Evolutionary conservation across 2,329 filamentous ascomycete genomes (phyloP), one percentile per base, ranked within the genome.

Genomic region (Microcyclospora tardicrescens): DNA sequence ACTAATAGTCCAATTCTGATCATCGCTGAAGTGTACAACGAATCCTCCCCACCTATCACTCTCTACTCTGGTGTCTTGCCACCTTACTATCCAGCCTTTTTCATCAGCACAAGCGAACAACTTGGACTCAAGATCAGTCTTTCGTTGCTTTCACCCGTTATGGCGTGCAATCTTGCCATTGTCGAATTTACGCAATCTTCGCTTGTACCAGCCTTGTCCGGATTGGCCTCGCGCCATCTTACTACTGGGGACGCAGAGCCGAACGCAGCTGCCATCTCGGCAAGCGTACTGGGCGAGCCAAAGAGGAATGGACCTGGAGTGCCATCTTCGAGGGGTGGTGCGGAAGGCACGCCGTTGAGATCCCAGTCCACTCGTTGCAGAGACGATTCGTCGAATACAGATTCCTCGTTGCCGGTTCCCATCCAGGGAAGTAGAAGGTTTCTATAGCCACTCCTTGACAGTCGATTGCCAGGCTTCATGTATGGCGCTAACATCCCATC

Each of bases 351-450:
- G 1, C 55, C 55, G 10, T 54, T 51, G 2, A 47, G 47, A 5
- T 59, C 54, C 68, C 68, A 73, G 9, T 68, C 62, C 39, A 57
- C 61, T 1, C 67, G 55, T 6, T 58, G 41, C 35, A 69, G 69
- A 0, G 50, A 51, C 0, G 14, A 36, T 49, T 61, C 33, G 3
- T 49, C 66, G 59, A 43, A 76, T 69, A 8, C 19, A 24, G 4
- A 8, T 4, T 4, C 19, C 8, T 24, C 8, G 19, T 4, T 24
- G 19, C 44, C 35, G 3, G 50, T 46, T 6, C 64, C 14, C 0
- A 57, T 61, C 73, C 72, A 78, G 0, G 73, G 73, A 12, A 76
- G 52, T 4, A 46, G 42, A 2, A 75, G 55, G 10, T 59, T 50
- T 1, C 44, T 39, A 47, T 74, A 76, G 11, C 61, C 44, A 9